phyloP scores from a whole-genome alignment of 2,329 filamentous ascomycete genomes.

The Aureobasidium subglaciale region DNA sequence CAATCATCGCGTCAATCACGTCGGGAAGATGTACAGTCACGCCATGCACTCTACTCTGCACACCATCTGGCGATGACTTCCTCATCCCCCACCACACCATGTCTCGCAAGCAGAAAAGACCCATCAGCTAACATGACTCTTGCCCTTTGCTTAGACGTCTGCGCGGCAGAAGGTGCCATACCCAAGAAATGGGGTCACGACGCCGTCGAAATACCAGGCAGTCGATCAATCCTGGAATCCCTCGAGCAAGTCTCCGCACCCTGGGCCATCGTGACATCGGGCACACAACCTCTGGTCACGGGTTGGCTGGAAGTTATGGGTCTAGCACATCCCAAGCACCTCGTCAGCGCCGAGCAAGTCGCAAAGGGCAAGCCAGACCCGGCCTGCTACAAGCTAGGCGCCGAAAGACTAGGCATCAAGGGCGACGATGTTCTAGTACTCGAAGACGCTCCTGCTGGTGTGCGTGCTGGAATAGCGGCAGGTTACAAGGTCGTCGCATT shows the following conservation, averaged over 20 bases:
- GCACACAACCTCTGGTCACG: constrained; percentile 40
- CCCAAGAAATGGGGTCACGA: constrained; percentile 69
- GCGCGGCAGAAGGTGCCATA: constrained; percentile 67
- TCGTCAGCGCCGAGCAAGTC: constrained; percentile 47
- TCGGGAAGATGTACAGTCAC: not conserved
- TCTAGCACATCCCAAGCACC: constrained; percentile 38
- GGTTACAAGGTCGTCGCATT: constrained; percentile 81
- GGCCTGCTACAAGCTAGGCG: constrained; percentile 41
- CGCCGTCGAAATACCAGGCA: constrained; percentile 80
- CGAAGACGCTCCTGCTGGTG: constrained; percentile 83
- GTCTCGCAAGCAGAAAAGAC: not conserved
- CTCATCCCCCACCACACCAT: constrained; percentile 4
- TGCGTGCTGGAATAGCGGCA: constrained; percentile 74
- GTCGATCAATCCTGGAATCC: constrained; percentile 48
- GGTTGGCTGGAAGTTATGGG: constrained; percentile 46
- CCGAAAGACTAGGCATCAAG: constrained; percentile 32
- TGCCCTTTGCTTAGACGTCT: constrained; percentile 58
- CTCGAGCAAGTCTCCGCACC: constrained; percentile 57
- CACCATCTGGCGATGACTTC: not conserved
- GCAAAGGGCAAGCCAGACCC: constrained; percentile 44
- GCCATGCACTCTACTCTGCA: not conserved
- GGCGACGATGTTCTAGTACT: constrained; percentile 58
- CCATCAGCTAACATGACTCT: not conserved
- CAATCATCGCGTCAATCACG: constrained; percentile 11
- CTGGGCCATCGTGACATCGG: constrained; percentile 71